These are phyloP conservation scores for Acacia melanoxylon DNA, from an alignment of 306 rosid species.

Conservation along the genomic window DNA sequence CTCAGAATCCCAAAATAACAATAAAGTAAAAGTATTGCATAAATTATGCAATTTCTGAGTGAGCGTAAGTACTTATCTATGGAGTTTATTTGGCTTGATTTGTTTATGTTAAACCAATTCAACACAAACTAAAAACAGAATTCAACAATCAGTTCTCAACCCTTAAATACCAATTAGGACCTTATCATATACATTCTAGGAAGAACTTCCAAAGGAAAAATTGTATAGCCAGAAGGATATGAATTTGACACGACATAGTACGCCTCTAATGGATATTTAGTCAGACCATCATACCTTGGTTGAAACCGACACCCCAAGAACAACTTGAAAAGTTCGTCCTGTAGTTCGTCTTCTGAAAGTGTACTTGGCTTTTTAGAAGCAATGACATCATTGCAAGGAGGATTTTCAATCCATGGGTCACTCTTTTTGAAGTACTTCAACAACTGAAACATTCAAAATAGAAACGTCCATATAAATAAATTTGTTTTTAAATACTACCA, in stretches of 20 bases:
- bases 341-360: conserved; percentile 41
- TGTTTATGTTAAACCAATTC: too few relatives aligned
- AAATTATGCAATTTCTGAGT: not conserved
- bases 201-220: not conserved
- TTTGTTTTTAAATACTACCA: not conserved
- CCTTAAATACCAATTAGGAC: not conserved
- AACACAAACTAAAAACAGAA: not conserved
- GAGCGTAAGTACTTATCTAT: not conserved
- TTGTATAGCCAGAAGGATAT: not conserved
- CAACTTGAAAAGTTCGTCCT: conserved; percentile 55
- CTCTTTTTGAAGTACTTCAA: conserved; percentile 53
- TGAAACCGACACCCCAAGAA: conserved; percentile 62
- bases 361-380: conserved; percentile 33
- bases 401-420: conserved; percentile 68
- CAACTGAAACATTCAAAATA: conserved; percentile 58
- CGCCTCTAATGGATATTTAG: not conserved
- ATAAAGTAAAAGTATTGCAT: too few relatives aligned
- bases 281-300: conserved; percentile 53
- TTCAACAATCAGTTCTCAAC: not conserved
- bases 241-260: not conserved
- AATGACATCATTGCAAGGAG: conserved; percentile 18
- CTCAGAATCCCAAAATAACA: too few relatives aligned
- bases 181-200: not conserved
- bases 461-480: conserved; percentile 12
- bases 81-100: not conserved